These are phyloP conservation scores for Pseudogymnoascus sp. DNA, from an alignment of 2,329 filamentous ascomycete genomes.

Conservation along the genomic window DNA sequence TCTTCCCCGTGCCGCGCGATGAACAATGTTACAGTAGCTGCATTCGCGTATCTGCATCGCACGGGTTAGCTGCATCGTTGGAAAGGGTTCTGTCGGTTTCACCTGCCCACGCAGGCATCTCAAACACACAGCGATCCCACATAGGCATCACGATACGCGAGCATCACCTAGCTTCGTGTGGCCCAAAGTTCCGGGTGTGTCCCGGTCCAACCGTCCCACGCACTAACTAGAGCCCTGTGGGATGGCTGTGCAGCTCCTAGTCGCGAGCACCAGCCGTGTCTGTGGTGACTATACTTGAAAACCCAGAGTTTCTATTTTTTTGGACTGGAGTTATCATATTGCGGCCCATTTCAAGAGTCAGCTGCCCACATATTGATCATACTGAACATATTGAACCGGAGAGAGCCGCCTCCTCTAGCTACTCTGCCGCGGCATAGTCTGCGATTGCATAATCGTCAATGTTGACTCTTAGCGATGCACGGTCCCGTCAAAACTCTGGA, in stretches of 20 bases:
- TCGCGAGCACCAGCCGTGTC: not conserved
- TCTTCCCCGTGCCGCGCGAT: not conserved
- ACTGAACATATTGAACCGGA: not conserved
- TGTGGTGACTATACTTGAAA: not conserved
- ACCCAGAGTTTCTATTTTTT: not conserved
- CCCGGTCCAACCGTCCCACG: not conserved
- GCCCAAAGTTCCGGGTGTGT: not conserved
- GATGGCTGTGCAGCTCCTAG: not conserved
- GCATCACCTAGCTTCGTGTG: not conserved
- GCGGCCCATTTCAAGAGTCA: not conserved
- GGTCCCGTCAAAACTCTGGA: not conserved
- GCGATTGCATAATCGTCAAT: not conserved
- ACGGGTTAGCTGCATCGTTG: not conserved
- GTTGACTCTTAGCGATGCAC: not conserved
- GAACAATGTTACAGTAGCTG: not conserved
- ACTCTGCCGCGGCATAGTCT: not conserved
- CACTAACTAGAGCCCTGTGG: not conserved
- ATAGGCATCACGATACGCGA: not conserved
- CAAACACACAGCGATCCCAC: not conserved
- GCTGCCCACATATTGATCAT: not conserved
- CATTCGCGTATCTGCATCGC: not conserved
- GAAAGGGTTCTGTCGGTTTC: not conserved
- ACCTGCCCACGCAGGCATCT: not conserved
- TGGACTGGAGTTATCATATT: not conserved
- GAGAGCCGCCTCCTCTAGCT: not conserved